Percentiles rank a stretch among this genome's conserved stretches.
Conservation (phyloP, 805 yeast species). For the Peterozyma toletana region DNA sequence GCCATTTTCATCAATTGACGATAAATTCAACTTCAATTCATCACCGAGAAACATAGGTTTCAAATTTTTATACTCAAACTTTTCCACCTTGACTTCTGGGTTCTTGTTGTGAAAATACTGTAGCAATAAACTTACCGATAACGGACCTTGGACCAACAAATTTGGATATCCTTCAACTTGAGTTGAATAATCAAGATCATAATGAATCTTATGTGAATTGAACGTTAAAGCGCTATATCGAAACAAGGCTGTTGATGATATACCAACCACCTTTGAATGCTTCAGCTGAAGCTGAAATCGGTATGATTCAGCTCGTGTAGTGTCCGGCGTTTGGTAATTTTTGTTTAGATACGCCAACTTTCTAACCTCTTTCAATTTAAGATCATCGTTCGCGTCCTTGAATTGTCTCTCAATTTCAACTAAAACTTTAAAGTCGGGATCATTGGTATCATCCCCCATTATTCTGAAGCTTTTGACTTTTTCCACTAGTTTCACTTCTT, state of each 20-base stretch:
- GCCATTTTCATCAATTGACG: constrained; percentile 1
- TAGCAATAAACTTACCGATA: constrained; percentile 53
- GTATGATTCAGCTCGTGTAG: background rate
- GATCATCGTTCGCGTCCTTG: constrained; percentile 15
- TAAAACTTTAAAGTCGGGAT: constrained; percentile 25
- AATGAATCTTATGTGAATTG: constrained; percentile 83
- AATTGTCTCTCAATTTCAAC: constrained; percentile 53
- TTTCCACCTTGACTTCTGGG: constrained; percentile 15
- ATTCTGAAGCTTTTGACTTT: constrained; percentile 32
- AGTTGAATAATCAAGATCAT: constrained; percentile 48
- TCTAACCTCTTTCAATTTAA: constrained; percentile 44
- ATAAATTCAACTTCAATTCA: constrained; percentile 18
- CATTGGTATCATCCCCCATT: constrained; percentile 12
- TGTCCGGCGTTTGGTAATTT: constrained; percentile 10
- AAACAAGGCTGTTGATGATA: constrained; percentile 38
- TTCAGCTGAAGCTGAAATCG: constrained; percentile 12
- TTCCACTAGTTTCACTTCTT: constrained; percentile 44
- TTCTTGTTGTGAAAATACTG: constrained; percentile 34
- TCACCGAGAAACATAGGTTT: constrained; percentile 42
- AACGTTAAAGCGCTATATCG: constrained; percentile 71
- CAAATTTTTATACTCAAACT: constrained; percentile 40
- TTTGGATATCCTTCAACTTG: constrained; percentile 52
- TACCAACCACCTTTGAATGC: constrained; percentile 21
- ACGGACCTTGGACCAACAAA: constrained; percentile 75
- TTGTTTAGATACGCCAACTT: constrained; percentile 55